Percentiles rank a stretch among this genome's conserved stretches.
phyloP scores from a whole-genome alignment of 208 protist genomes.

The Trypanosoma avium region DNA sequence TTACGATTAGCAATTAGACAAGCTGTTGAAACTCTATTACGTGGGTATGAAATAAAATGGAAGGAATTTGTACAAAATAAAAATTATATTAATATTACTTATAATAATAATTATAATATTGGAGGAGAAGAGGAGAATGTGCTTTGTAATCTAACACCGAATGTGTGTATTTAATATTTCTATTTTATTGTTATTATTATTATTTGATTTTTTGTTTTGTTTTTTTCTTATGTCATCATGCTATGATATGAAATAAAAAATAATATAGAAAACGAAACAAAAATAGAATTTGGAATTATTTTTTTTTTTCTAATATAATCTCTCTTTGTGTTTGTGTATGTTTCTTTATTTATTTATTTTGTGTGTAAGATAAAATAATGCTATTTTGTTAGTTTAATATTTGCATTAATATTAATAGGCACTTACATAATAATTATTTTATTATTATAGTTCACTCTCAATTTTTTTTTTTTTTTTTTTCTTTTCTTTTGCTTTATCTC shows the following conservation, averaged over 20 bases:
- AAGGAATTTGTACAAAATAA: slow-evolving; percentile 20
- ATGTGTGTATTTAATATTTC: too few relatives aligned
- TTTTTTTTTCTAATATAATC: neutral
- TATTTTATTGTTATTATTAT: too few relatives aligned
- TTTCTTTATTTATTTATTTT: neutral
- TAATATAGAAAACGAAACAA: too few relatives aligned
- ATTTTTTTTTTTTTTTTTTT: slow-evolving; percentile 10
- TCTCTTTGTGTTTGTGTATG: neutral
- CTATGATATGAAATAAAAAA: too few relatives aligned
- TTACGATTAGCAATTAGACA: slow-evolving; percentile 5
- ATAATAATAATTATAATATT: too few relatives aligned
- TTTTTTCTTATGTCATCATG: too few relatives aligned
- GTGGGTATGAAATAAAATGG: slow-evolving; percentile 20
- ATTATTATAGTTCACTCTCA: neutral
- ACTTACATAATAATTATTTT: slow-evolving; percentile 7
- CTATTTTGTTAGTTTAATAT: too few relatives aligned
- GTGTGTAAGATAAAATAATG: too few relatives aligned
- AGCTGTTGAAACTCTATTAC: slow-evolving; percentile 6
- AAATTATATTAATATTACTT: too few relatives aligned
- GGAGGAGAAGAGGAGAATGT: neutral
- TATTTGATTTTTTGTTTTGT: too few relatives aligned
- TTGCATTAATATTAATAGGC: neutral
- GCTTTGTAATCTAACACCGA: too few relatives aligned
- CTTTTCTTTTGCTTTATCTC: neutral
- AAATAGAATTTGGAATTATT: too few relatives aligned